Evolutionary conservation across 2,329 filamentous ascomycete genomes (phyloP).

Genomic region (Phyllachora maydis): DNA sequence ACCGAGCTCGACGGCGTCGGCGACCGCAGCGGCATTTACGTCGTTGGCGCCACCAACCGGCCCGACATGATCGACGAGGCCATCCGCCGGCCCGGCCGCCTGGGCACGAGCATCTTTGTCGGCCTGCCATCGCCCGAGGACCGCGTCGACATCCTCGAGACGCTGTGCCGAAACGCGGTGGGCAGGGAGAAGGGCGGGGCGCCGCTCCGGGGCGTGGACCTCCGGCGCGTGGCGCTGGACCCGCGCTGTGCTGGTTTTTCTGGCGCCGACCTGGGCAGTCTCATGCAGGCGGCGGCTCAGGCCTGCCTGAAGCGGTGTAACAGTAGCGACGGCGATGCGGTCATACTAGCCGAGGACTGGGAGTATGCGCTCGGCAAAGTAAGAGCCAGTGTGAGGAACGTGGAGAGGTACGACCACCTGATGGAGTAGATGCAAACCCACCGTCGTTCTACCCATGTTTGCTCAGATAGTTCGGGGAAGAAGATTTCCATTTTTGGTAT

Average conservation of each 20-base stretch:
- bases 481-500: no score
- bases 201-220: constrained; percentile 8
- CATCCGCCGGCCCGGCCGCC: constrained; percentile 76
- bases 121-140: constrained; percentile 60
- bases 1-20: constrained; percentile 82
- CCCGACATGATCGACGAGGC: constrained; percentile 94
- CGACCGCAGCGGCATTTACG: constrained; percentile 68
- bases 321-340: constrained; percentile 7
- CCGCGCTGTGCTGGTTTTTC: constrained; percentile 56
- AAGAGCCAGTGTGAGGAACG: constrained; percentile 25
- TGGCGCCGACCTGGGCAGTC: constrained; percentile 39
- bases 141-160: constrained; percentile 66
- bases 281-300: constrained; percentile 18
- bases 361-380: constrained; percentile 25
- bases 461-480: no score
- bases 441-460: no score
- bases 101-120: constrained; percentile 78
- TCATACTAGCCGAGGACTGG: constrained; percentile 24
- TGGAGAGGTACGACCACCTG: constrained; percentile 16
- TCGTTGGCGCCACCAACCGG: constrained; percentile 86
- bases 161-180: constrained; percentile 33
- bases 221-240: constrained; percentile 47
- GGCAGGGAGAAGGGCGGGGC: constrained; percentile 18
- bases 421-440: constrained; percentile 2
- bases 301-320: constrained; percentile 13